phyloP scores from a whole-genome alignment of 805 yeast genomes.

The Yarrowia sp. region DNA sequence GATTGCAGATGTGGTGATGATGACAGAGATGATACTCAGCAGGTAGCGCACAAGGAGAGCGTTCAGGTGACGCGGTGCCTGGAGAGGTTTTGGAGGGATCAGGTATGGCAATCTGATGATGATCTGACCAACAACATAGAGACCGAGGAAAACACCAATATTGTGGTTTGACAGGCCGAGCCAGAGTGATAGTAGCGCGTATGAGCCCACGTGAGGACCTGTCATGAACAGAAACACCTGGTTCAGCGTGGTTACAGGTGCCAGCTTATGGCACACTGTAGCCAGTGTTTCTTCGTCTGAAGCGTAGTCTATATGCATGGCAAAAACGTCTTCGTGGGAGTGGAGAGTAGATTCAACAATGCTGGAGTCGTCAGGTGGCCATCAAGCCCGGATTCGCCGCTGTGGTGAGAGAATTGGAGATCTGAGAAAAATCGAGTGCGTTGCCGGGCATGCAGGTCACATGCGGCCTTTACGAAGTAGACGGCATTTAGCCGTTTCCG shows the following conservation, averaged over 20 bases:
- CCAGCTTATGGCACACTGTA: not conserved
- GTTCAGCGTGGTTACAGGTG: conserved; percentile 1
- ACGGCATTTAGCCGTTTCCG: conserved; percentile 21
- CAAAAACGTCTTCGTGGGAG: not conserved
- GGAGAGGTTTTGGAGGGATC: conserved; percentile 8
- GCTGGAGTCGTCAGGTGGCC: not conserved
- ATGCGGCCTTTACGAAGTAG: conserved; percentile 11
- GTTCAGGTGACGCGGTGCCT: conserved; percentile 12
- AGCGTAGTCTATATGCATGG: conserved; percentile 17
- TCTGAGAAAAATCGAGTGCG: conserved; percentile 6
- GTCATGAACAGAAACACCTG: conserved; percentile 29
- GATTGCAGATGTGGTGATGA: conserved; percentile 18
- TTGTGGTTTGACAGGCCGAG: conserved; percentile 2
- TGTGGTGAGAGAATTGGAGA: not conserved
- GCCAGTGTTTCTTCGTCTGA: conserved; percentile 21
- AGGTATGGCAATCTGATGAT: conserved; percentile 16
- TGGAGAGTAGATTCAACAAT: not conserved
- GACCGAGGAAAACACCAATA: not conserved
- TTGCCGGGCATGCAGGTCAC: conserved; percentile 16
- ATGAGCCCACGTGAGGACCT: conserved; percentile 14
- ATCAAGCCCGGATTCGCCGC: not conserved
- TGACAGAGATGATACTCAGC: not conserved
- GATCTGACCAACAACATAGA: conserved; percentile 10
- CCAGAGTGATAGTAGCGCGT: conserved; percentile 16
- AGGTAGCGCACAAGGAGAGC: not conserved